Evolutionary conservation across 352 stramenopile genomes (phyloP).

Genomic region (Aphanomyces invadans): DNA sequence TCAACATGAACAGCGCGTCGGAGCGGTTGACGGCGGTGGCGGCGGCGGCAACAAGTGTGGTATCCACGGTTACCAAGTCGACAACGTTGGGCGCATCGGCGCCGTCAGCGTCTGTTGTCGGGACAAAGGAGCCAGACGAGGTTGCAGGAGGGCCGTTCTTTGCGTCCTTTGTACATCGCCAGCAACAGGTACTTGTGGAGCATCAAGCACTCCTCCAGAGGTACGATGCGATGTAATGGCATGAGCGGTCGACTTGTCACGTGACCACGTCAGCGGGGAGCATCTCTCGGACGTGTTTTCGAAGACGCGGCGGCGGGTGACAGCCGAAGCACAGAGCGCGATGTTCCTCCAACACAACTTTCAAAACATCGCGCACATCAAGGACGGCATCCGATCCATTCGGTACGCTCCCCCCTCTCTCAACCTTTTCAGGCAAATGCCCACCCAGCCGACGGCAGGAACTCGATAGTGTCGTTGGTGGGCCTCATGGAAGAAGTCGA

Average conservation of each 20-base stretch:
- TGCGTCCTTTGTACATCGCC: slow-evolving; percentile 17
- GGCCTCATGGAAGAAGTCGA: slow-evolving; percentile 52
- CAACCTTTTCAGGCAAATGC: background rate
- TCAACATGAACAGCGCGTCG: slow-evolving; percentile 15
- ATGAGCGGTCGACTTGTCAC: background rate
- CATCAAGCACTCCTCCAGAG: slow-evolving; percentile 7
- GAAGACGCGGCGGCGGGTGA: slow-evolving; percentile 12
- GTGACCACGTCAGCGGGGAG: slow-evolving; percentile 5
- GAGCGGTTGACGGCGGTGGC: slow-evolving; percentile 19
- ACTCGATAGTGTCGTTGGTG: slow-evolving; percentile 22
- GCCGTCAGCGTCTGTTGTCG: background rate
- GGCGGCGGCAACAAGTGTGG: background rate
- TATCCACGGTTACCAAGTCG: slow-evolving; percentile 13
- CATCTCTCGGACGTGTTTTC: background rate
- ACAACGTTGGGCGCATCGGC: background rate
- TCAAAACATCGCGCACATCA: slow-evolving; percentile 15
- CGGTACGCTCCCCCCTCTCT: slow-evolving; percentile 6
- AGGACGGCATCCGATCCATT: slow-evolving; percentile 18
- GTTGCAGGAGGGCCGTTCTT: slow-evolving; percentile 22
- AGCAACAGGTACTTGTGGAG: slow-evolving; percentile 12
- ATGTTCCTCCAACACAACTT: slow-evolving; percentile 25
- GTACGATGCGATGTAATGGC: background rate
- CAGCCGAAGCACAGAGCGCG: slow-evolving; percentile 18
- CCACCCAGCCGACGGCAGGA: background rate
- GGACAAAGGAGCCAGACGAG: slow-evolving; percentile 20